Percentiles rank a stretch among this genome's conserved stretches.
Evolutionary conservation across 2,329 filamentous ascomycete species (phyloP).

Genomic region (Leptosphaerulina australis): DNA sequence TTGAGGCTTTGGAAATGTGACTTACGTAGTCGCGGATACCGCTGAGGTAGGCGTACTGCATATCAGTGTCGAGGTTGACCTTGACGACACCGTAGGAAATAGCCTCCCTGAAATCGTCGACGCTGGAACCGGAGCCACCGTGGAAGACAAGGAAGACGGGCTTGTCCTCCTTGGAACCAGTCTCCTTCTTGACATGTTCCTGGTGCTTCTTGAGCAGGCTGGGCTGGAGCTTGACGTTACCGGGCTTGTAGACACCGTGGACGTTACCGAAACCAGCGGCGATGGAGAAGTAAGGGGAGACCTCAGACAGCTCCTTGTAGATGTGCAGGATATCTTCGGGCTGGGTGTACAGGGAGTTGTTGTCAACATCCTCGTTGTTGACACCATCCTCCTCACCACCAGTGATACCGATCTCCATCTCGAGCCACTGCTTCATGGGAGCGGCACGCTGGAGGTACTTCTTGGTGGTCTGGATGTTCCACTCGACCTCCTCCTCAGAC

Average conservation of each 20-base stretch:
- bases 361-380: slow-evolving; percentile 97
- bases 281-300: slow-evolving; percentile 87
- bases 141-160: slow-evolving; percentile 99
- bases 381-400: slow-evolving; percentile 98
- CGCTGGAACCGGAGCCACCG: slow-evolving; percentile 89
- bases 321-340: slow-evolving; percentile 44
- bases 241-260: slow-evolving; percentile 98
- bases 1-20: background rate
- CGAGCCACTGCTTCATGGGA: slow-evolving; percentile 96
- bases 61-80: slow-evolving; percentile 98
- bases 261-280: slow-evolving; percentile 95
- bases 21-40: slow-evolving; percentile 87
- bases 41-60: slow-evolving; percentile 85
- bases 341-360: slow-evolving; percentile 95
- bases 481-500: slow-evolving; percentile 80
- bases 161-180: slow-evolving; percentile 74
- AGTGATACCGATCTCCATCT: slow-evolving; percentile 89
- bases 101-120: slow-evolving; percentile 75
- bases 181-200: slow-evolving; percentile 83
- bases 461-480: slow-evolving; percentile 84
- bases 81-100: slow-evolving; percentile 87
- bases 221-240: slow-evolving; percentile 95
- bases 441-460: slow-evolving; percentile 84
- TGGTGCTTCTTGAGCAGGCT: slow-evolving; percentile 98
- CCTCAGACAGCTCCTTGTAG: slow-evolving; percentile 67